Conservation (phyloP, 73 alveolate genomes). For the Paramecium pentaurelia region DNA sequence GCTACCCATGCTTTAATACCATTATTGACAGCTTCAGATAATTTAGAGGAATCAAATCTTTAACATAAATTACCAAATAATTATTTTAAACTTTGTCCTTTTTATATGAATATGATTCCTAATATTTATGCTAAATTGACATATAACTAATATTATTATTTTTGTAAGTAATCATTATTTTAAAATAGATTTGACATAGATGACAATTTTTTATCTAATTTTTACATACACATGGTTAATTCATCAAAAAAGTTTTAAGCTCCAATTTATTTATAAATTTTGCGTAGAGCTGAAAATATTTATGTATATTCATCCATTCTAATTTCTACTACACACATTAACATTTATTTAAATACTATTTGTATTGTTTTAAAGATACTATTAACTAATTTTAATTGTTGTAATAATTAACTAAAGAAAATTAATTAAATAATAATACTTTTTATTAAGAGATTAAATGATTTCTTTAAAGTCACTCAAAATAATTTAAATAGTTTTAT, state of each 20-base stretch:
- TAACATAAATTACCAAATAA: constrained; percentile 21
- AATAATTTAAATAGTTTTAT: not conserved
- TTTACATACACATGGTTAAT: not conserved
- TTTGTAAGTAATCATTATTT: not conserved
- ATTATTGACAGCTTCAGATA: not conserved
- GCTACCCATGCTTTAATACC: constrained; percentile 33
- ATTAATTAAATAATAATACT: not conserved
- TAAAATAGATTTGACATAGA: not conserved
- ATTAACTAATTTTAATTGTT: constrained; percentile 16
- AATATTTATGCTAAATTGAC: not conserved
- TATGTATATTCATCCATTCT: not conserved
- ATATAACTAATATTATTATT: not conserved
- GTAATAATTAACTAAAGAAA: not conserved
- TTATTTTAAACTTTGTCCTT: not conserved
- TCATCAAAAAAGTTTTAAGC: not conserved
- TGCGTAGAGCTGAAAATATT: not conserved
- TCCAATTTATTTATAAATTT: not conserved
- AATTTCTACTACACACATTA: not conserved
- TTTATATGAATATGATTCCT: not conserved
- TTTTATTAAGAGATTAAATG: not conserved
- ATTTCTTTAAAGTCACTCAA: constrained; percentile 27
- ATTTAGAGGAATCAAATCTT: not conserved
- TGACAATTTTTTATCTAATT: constrained; percentile 9
- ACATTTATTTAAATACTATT: constrained; percentile 4
- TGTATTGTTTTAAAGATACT: not conserved